Evolutionary conservation across 2,329 filamentous ascomycete genomes (phyloP), one percentile per base, ranked within the genome.

Genomic region (Alternaria angustiovoidea): DNA sequence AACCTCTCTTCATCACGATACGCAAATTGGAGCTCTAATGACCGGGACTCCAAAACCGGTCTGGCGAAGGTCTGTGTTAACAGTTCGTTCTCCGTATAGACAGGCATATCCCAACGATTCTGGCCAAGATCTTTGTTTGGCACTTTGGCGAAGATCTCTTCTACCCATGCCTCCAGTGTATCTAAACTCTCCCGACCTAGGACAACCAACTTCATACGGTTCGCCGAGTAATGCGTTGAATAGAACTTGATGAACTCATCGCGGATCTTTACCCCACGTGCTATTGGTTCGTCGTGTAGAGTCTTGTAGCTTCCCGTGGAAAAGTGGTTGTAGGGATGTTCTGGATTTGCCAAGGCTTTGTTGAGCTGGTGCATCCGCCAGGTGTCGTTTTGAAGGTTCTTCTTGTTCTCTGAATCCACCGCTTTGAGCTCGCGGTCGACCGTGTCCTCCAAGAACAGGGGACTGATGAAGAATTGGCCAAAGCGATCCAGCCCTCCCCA

Each of bases 361-460:
- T 92, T 91, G 24, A 97, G 84, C 79, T 97, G 94, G 72, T 94
- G 88, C 64, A 96, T 81, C 16, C 94, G 88, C 93, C 94, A 97
- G 57, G 87, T 86, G 73, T 97, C 94, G 75, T 88, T 94, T 80
- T 97, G 94, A 49, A 97, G 82, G 70, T 97, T 97, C 86, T 97
- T 97, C 85, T 97, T 97, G 81, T 97, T 96, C 79, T 97, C 94
- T 5, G 93, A 97, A 74, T 97, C 93, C 20, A 97, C 94, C 1
- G 94, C 94, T 66, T 87, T 89, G 63, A 97, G 83, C 80, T 97
- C 94, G 51, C 94, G 87, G 70, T 97, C 94, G 49, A 97, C 79
- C 0, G 93, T 95, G 66, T 89, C 92, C 54, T 90, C 88, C 9
- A 96, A 84, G 77, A 97, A 97, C 34, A 97, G 84, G 0, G 94